Percentiles rank a stretch among this genome's conserved stretches.
Conservation (phyloP, 2,329 filamentous ascomycete species). For the Paraphaeosphaeria sporulosa region DNA sequence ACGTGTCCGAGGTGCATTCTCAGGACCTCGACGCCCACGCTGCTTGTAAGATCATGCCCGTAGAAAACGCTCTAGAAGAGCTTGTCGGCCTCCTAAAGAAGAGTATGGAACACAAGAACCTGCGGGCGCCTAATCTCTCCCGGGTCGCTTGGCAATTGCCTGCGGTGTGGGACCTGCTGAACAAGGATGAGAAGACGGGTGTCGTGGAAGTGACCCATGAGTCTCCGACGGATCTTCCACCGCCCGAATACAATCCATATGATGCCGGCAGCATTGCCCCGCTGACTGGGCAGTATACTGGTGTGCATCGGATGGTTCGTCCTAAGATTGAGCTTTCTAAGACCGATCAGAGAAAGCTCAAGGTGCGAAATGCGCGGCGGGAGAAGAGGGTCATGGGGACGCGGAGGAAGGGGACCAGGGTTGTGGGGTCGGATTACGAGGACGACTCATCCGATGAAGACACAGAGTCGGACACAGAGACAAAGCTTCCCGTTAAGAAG, state of each 20-base stretch:
- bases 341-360: too few species aligned
- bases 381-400: not conserved
- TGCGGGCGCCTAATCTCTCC: not conserved
- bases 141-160: not conserved
- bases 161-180: not conserved
- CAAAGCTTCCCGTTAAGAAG: not conserved
- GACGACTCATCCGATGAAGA: too few species aligned
- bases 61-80: not conserved
- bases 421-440: too few species aligned
- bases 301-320: too few species aligned
- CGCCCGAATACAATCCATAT: too few species aligned
- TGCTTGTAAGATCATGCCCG: not conserved
- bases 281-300: too few species aligned
- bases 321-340: too few species aligned
- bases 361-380: not conserved
- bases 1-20: not conserved
- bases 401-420: too few species aligned
- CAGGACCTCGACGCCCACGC: not conserved
- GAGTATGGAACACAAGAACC: not conserved
- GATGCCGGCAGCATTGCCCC: too few species aligned
- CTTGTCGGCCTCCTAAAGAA: not conserved
- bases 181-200: too few species aligned
- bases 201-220: too few species aligned
- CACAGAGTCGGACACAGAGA: not conserved
- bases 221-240: too few species aligned